Conservation (phyloP, 305 asterid genomes). For the Rubia occidens region DNA sequence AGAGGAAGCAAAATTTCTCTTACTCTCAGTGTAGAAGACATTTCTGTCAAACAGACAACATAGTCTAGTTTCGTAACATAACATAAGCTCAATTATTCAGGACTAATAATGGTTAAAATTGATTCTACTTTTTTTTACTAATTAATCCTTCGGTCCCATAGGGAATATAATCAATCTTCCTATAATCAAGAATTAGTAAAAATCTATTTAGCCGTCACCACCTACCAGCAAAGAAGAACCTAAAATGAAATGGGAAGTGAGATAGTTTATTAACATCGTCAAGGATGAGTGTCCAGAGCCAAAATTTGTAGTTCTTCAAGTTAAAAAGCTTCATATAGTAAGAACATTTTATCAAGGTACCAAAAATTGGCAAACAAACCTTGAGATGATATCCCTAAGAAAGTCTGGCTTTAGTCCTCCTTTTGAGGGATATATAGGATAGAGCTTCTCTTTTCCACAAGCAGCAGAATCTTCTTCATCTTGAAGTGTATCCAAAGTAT, state of each 20-base stretch:
- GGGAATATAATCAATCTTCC: not conserved
- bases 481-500: slow-evolving; percentile 58
- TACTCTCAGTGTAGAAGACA: not conserved
- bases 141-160: not conserved
- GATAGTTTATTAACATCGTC: not conserved
- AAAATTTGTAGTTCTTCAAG: not conserved
- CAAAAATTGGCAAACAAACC: slow-evolving; percentile 36
- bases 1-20: not conserved
- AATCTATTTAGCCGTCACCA: not conserved
- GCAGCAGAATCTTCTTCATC: slow-evolving; percentile 52
- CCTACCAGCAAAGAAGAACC: not conserved
- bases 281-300: not conserved
- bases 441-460: slow-evolving; percentile 67
- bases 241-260: not conserved
- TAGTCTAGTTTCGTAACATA: not conserved
- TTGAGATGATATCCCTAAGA: slow-evolving; percentile 63
- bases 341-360: not conserved
- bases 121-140: not conserved
- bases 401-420: slow-evolving; percentile 70
- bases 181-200: not conserved
- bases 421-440: slow-evolving; percentile 92
- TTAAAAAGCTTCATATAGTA: not conserved
- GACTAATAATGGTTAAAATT: not conserved
- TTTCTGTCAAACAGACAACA: not conserved
- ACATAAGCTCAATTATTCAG: not conserved